These are phyloP conservation scores for Aphanomyces invadans DNA, from an alignment of 352 stramenopile genomes.

Conservation along the genomic window DNA sequence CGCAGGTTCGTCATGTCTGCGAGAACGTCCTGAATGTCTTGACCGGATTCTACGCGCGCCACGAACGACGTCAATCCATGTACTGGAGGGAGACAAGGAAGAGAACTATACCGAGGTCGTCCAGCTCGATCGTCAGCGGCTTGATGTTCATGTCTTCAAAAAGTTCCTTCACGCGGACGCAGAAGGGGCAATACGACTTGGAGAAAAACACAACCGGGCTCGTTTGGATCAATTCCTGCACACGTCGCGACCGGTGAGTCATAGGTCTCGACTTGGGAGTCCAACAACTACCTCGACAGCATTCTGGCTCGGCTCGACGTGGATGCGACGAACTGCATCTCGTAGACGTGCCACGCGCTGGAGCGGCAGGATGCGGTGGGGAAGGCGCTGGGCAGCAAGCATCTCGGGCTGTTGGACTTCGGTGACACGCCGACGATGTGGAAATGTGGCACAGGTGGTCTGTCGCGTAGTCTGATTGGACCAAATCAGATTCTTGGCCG, in stretches of 20 bases:
- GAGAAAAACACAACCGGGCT: slow-evolving; percentile 89
- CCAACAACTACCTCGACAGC: neutral
- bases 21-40: slow-evolving; percentile 87
- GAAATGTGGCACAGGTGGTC: neutral
- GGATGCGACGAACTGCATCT: neutral
- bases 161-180: slow-evolving; percentile 82
- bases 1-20: slow-evolving; percentile 89
- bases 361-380: neutral
- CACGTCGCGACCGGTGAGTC: neutral
- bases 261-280: slow-evolving; percentile 19
- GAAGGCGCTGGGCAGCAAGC: neutral
- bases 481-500: neutral
- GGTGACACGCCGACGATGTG: neutral
- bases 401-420: neutral
- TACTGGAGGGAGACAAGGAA: slow-evolving; percentile 9
- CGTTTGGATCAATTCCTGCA: slow-evolving; percentile 21
- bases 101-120: slow-evolving; percentile 45
- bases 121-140: slow-evolving; percentile 62
- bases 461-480: neutral
- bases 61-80: neutral
- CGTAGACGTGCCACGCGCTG: neutral
- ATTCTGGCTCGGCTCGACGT: neutral
- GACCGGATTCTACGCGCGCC: slow-evolving; percentile 59
- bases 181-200: slow-evolving; percentile 94
- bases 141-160: slow-evolving; percentile 64